Base-by-base conservation (phyloP, 208 protist genomes). In the Angomonas deanei region DNA sequence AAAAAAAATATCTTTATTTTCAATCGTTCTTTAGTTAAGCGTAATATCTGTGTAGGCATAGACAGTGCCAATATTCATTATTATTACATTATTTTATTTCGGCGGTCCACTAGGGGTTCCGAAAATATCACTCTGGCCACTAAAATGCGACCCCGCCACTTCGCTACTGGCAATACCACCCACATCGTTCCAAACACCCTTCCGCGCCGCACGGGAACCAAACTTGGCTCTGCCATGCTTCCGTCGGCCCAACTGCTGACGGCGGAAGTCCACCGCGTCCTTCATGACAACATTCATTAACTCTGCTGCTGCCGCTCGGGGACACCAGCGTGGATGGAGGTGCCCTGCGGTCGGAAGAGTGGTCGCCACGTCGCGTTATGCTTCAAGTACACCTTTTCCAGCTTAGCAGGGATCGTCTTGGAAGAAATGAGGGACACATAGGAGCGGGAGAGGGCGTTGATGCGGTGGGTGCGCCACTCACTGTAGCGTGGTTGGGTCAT, bases 161-260 rank as follows among this genome's bases (percentile, higher is more conserved):
- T 11, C 58, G 3, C 59, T 57, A n/a, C 65, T 76, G 19, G 78
- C 64, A 19, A 88, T 70, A 19, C 75, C 86, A 36, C 86, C 82
- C 1, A 93, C 60, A 64, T 88, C 75, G 56, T 93, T 93, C 86
- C 86, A 93, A 68, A 93, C 80, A 28, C 81, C 82, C 5, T 59
- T 61, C 34, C 73, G 66, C 69, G 74, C 70, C 23, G 57, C 59
- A 13, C 68, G 66, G 0, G 66, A 17, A 13, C 86, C 86, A 60
- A 93, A 93, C 72, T 93, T 93, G 2, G 86, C 86, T 8, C 79
- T 68, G 2, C 86, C 86, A n/a, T 82, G 82, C 61, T 93, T 93
- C 56, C 86, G 73, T 5, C 76, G 70, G 21, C 80, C 82, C 17
- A 93, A 68, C 68, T 86, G 80, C 28, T 67, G 72, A 0, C 76